Percentiles rank a stretch among this genome's conserved stretches.
Conservation (phyloP, 768 basidiomycete species). For the Lactarius tabidus region DNA sequence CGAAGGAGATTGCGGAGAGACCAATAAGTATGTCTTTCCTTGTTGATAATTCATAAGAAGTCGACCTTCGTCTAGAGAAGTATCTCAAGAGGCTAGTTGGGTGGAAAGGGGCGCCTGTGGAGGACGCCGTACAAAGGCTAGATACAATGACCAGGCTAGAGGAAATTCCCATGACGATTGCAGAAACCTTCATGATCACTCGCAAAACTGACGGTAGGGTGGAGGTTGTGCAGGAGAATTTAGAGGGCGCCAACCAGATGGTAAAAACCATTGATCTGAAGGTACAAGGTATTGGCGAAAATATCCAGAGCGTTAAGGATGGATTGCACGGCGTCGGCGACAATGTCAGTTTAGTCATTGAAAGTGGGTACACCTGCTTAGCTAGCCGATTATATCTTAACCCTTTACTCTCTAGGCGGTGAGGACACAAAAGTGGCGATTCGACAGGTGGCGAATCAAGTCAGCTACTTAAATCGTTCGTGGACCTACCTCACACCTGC, state of each 20-base stretch:
- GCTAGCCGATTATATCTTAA: not conserved
- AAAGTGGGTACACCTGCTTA: not conserved
- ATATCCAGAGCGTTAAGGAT: not conserved
- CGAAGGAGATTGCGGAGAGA: not conserved
- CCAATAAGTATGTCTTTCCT: not conserved
- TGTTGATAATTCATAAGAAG: not conserved
- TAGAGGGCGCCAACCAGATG: not conserved
- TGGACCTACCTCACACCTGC: not conserved
- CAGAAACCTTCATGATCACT: not conserved
- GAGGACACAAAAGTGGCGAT: not conserved
- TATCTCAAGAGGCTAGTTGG: not conserved
- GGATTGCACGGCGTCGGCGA: not conserved
- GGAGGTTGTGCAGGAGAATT: not conserved
- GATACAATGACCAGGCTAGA: not conserved
- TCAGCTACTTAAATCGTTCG: not conserved
- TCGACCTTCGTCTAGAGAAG: not conserved
- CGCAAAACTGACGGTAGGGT: not conserved
- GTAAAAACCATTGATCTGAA: not conserved
- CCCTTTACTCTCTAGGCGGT: not conserved
- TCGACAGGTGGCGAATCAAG: not conserved
- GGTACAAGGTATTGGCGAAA: not conserved
- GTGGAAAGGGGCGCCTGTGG: not conserved
- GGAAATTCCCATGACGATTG: not conserved
- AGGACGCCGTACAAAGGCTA: not conserved
- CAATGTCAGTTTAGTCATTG: not conserved